phyloP scores from a whole-genome alignment of 441 rosid species.

The Rhodomyrtus psidioides region DNA sequence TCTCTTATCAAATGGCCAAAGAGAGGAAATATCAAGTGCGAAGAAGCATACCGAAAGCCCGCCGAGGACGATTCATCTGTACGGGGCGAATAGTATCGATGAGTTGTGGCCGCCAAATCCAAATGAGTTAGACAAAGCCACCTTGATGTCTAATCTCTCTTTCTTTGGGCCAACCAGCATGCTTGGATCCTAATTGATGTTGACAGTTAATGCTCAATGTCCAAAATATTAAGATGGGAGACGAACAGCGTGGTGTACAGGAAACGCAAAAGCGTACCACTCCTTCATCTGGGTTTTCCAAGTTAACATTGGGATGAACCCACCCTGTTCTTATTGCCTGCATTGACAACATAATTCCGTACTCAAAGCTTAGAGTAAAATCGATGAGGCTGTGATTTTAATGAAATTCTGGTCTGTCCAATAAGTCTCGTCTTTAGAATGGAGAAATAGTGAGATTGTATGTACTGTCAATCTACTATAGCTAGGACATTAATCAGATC shows the following conservation, averaged over 20 bases:
- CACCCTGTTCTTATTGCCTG: constrained; percentile 3
- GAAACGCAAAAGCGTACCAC: background rate
- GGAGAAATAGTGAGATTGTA: background rate
- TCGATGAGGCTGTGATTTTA: background rate
- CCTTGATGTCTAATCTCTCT: constrained; percentile 21
- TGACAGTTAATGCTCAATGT: background rate
- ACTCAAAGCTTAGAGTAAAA: background rate
- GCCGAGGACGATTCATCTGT: constrained; percentile 2
- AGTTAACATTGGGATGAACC: background rate
- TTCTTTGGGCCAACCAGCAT: constrained; percentile 13
- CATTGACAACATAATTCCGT: background rate
- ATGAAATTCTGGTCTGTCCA: background rate
- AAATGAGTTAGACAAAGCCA: constrained; percentile 27
- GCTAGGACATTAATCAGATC: background rate
- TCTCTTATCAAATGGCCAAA: background rate
- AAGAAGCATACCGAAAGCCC: background rate
- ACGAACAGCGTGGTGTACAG: background rate
- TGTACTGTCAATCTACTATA: background rate
- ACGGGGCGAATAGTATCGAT: constrained; percentile 20
- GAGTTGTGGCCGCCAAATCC: constrained; percentile 36
- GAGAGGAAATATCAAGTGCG: background rate
- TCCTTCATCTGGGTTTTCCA: constrained; percentile 1
- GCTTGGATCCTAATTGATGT: constrained; percentile 2
- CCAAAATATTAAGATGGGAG: background rate
- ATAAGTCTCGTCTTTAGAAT: background rate